These are phyloP conservation scores for Sporothrix schenckii DNA, from an alignment of 2,329 filamentous ascomycete species.

Conservation along the genomic window DNA sequence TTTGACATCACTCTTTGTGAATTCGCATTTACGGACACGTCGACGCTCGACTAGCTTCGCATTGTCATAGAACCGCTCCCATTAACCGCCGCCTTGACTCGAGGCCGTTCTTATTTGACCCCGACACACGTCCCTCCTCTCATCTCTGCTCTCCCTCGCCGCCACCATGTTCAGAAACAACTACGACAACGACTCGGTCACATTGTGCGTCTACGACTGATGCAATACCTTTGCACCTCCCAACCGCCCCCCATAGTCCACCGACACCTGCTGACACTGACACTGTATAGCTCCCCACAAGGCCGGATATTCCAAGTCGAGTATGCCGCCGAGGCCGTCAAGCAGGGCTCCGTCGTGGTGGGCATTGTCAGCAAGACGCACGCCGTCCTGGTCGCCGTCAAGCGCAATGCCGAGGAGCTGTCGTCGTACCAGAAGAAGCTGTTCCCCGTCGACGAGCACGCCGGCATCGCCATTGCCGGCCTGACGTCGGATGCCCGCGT, in stretches of 20 bases:
- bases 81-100: background rate
- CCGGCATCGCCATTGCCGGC: constrained; percentile 92
- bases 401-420: constrained; percentile 99
- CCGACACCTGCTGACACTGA: constrained; percentile 38
- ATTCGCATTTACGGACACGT: too few relatives aligned
- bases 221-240: constrained; percentile 34
- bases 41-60: background rate
- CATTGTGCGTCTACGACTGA: constrained; percentile 71
- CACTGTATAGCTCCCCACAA: constrained; percentile 78
- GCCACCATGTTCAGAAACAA: constrained; percentile 97
- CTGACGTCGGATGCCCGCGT: constrained; percentile 97
- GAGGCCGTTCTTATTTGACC: background rate
- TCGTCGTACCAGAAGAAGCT: constrained; percentile 99
- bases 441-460: constrained; percentile 93
- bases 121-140: constrained; percentile 8
- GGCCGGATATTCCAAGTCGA: constrained; percentile 99
- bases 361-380: constrained; percentile 98
- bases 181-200: constrained; percentile 99
- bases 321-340: constrained; percentile 97
- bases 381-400: constrained; percentile 91
- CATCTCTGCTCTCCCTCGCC: background rate
- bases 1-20: background rate
- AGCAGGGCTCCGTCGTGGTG: constrained; percentile 97
- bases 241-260: constrained; percentile 15
- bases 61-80: background rate